Evolutionary conservation across 257 asterid species (phyloP).

Genomic region (Penstemon davidsonii): DNA sequence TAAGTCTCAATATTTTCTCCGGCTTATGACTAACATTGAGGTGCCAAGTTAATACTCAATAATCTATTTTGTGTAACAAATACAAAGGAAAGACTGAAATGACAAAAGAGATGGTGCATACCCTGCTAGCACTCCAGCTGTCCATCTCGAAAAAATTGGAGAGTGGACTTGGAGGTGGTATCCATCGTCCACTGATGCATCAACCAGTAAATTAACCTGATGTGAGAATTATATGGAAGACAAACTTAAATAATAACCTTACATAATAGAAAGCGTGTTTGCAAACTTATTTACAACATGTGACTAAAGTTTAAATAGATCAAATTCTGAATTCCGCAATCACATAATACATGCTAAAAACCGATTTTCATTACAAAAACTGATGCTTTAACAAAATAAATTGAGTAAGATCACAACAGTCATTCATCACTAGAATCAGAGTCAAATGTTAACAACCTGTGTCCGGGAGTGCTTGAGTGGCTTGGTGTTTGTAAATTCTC

Average conservation of each 20-base stretch:
- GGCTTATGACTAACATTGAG: constrained; percentile 10
- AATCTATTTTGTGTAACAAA: constrained; percentile 22
- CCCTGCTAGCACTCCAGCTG: constrained; percentile 73
- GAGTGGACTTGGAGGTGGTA: constrained; percentile 66
- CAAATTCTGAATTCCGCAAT: background rate
- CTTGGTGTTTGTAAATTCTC: constrained; percentile 57
- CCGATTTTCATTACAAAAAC: background rate
- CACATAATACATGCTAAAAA: background rate
- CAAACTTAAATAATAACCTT: constrained; percentile 53
- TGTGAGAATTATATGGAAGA: constrained; percentile 71
- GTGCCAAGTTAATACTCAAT: constrained; percentile 3
- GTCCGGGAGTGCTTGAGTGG: constrained; percentile 81
- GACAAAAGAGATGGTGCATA: constrained; percentile 33
- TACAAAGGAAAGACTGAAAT: constrained; percentile 21
- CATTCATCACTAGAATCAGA: constrained; percentile 27
- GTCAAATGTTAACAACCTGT: constrained; percentile 62
- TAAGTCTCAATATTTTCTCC: constrained; percentile 15
- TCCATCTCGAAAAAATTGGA: constrained; percentile 63
- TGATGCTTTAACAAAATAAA: constrained; percentile 4
- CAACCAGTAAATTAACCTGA: constrained; percentile 97
- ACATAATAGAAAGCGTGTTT: constrained; percentile 27
- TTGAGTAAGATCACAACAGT: constrained; percentile 13
- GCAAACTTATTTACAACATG: constrained; percentile 2
- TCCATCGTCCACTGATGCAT: constrained; percentile 97
- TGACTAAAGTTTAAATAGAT: background rate